These are phyloP conservation scores for Acacia melanoxylon DNA, from an alignment of 306 rosid species.

Conservation along the genomic window DNA sequence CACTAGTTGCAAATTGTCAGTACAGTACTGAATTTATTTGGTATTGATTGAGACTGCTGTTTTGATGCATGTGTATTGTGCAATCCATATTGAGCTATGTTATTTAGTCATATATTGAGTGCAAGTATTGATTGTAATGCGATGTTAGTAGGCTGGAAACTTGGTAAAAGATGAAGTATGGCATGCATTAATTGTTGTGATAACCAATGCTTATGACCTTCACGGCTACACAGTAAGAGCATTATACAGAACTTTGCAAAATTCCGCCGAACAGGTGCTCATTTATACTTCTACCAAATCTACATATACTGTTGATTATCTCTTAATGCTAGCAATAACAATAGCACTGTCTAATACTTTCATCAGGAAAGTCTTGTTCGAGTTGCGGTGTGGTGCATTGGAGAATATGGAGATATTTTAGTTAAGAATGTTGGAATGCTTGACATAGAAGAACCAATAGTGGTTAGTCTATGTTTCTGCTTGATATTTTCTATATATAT, in stretches of 20 bases:
- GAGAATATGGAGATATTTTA: constrained; percentile 93
- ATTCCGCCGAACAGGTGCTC: constrained; percentile 80
- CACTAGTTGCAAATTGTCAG: constrained; percentile 16
- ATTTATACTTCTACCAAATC: constrained; percentile 29
- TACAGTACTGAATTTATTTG: constrained; percentile 12
- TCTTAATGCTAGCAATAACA: constrained; percentile 14
- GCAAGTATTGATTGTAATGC: constrained; percentile 57
- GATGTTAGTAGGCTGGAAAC: constrained; percentile 99
- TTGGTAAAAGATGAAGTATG: constrained; percentile 97
- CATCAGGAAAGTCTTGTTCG: constrained; percentile 93
- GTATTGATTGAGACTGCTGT: constrained; percentile 8
- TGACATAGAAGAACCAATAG: constrained; percentile 82
- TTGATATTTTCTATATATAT: constrained; percentile 26
- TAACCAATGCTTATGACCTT: constrained; percentile 94
- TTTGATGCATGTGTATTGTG: constrained; percentile 25
- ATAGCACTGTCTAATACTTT: constrained; percentile 28
- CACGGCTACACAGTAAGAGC: constrained; percentile 94
- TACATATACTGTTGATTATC: constrained; percentile 26
- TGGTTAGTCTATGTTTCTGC: constrained; percentile 56
- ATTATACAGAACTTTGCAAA: constrained; percentile 81
- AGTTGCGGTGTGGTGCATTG: constrained; percentile 98
- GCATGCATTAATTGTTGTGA: constrained; percentile 82
- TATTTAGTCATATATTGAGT: constrained; percentile 21
- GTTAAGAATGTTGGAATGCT: constrained; percentile 85
- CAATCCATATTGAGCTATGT: constrained; percentile 19